Percentiles rank a stretch among this genome's conserved stretches.
Evolutionary conservation across 345 rosid species (phyloP).

Genomic region (Camelina sativa): DNA sequence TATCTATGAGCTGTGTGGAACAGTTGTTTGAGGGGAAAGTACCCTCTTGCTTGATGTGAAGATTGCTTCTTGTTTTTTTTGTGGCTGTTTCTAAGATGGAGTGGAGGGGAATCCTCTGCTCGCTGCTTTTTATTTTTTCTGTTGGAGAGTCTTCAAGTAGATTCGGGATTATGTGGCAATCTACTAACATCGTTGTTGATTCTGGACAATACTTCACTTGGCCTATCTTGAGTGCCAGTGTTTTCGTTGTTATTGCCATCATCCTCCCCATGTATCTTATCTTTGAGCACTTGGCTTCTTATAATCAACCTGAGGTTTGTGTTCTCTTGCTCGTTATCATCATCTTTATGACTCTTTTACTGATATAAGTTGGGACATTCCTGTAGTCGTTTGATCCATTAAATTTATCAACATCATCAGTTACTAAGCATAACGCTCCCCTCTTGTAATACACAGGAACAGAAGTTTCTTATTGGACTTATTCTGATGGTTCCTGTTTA

Average conservation of each 20-base stretch:
- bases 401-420: conserved; percentile 3
- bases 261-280: conserved; percentile 86
- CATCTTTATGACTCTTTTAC: background rate
- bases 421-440: background rate
- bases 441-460: conserved; percentile 74
- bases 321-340: background rate
- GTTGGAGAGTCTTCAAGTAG: conserved; percentile 66
- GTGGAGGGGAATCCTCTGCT: conserved; percentile 58
- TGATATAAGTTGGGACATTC: background rate
- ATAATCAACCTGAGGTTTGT: conserved; percentile 96
- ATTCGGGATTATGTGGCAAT: conserved; percentile 51
- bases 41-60: conserved; percentile 25
- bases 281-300: conserved; percentile 88
- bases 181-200: conserved; percentile 51
- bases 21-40: background rate
- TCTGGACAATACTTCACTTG: conserved; percentile 56
- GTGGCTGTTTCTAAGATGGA: conserved; percentile 53
- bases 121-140: conserved; percentile 57
- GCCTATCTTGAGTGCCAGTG: conserved; percentile 88
- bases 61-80: background rate
- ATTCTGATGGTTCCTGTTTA: conserved; percentile 98
- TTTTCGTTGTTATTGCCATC: conserved; percentile 78
- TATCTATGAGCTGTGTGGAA: conserved; percentile 13
- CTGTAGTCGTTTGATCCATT: background rate
- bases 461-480: conserved; percentile 92